These are phyloP conservation scores for Sungouiella thailandica DNA, from an alignment of 805 yeast genomes.

Conservation along the genomic window DNA sequence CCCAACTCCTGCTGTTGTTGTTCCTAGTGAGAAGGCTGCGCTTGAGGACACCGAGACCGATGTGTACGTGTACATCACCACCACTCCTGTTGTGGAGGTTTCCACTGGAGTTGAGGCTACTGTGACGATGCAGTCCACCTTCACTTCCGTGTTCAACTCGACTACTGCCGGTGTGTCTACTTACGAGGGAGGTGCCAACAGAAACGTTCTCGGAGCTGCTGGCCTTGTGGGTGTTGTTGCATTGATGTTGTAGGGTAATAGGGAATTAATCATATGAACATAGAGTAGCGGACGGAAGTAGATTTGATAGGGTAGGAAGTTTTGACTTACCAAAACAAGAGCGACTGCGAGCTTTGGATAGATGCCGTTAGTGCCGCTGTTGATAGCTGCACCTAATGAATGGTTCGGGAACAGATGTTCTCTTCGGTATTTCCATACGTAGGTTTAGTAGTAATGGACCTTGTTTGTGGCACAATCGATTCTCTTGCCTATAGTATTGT, in stretches of 20 bases:
- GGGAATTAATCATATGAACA: neutral
- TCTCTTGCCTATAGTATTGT: no score
- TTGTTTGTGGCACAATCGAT: no score
- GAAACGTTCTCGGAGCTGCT: conserved; percentile 30
- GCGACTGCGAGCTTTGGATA: no score
- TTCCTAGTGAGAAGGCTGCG: conserved; percentile 7
- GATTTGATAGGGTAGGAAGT: no score
- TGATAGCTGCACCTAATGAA: no score
- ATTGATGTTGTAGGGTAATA: conserved; percentile 27
- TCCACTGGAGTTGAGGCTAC: conserved; percentile 46
- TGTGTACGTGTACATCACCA: conserved; percentile 47
- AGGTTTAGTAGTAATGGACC: no score
- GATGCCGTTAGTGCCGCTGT: no score
- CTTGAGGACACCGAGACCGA: conserved; percentile 24
- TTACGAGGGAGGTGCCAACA: conserved; percentile 30
- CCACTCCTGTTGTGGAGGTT: conserved; percentile 45
- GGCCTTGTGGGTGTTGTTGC: conserved; percentile 41
- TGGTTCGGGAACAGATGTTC: no score
- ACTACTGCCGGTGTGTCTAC: conserved; percentile 21
- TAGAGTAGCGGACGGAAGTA: neutral
- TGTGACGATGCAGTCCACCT: conserved; percentile 31
- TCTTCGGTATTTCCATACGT: no score
- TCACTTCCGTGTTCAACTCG: conserved; percentile 27
- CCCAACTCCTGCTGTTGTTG: conserved; percentile 9
- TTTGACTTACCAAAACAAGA: no score